Evolutionary conservation across 345 rosid genomes (phyloP).

Genomic region (Excoecaria cochinchinensis): DNA sequence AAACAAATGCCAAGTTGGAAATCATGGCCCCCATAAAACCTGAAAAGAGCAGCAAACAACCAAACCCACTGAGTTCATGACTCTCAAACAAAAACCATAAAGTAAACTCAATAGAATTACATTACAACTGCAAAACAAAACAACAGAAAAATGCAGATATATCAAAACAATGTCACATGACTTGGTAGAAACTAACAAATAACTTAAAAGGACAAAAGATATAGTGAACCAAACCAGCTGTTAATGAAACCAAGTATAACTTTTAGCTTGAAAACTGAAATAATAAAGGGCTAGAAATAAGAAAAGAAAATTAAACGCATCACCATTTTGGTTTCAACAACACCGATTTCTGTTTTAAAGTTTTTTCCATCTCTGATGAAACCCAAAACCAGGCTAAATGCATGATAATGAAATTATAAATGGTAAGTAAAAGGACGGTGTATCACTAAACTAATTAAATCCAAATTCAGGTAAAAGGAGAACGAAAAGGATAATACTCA

Average conservation of each 20-base stretch:
- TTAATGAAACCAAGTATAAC: neutral
- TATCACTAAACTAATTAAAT: neutral
- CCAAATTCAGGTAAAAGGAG: constrained; percentile 6
- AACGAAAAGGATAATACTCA: neutral
- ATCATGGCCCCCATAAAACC: constrained; percentile 99
- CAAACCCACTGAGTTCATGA: constrained; percentile 1
- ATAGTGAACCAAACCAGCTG: neutral
- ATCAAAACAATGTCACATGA: constrained; percentile 15
- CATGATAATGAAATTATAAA: neutral
- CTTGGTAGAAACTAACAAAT: constrained; percentile 2
- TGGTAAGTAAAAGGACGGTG: neutral
- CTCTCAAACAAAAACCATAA: neutral
- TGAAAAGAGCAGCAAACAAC: constrained; percentile 19
- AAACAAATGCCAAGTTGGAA: constrained; percentile 91
- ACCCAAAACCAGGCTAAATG: neutral
- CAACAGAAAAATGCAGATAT: constrained; percentile 8
- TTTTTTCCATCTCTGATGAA: neutral
- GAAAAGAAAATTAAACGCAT: neutral
- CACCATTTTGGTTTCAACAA: neutral
- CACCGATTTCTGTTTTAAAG: neutral
- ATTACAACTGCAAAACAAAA: neutral
- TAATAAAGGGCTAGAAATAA: neutral
- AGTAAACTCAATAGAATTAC: constrained; percentile 2
- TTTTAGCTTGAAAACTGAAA: neutral
- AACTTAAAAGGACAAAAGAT: neutral